phyloP scores from a whole-genome alignment of 345 rosid genomes.

The Erodium maritimum region DNA sequence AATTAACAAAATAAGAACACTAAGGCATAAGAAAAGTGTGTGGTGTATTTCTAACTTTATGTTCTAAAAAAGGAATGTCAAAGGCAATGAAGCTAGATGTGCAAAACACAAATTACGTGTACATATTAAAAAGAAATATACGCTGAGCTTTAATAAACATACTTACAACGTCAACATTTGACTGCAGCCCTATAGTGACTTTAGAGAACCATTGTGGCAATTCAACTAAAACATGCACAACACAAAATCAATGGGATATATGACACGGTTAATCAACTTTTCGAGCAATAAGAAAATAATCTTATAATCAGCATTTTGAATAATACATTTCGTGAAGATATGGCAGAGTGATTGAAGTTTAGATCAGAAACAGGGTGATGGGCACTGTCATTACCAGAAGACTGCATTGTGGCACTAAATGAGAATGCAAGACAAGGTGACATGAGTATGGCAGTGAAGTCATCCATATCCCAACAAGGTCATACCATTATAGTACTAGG shows the following conservation, averaged over 20 bases:
- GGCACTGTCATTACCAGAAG: background rate
- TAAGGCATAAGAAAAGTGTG: background rate
- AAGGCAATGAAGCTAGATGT: too few relatives aligned
- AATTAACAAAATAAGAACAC: background rate
- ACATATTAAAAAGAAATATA: background rate
- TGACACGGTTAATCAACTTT: background rate
- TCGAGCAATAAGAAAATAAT: background rate
- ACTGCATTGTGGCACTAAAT: background rate
- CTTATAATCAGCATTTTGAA: too few relatives aligned
- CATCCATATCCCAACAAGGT: background rate
- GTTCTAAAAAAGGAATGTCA: too few relatives aligned
- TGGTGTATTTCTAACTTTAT: background rate
- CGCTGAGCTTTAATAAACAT: conserved; percentile 6
- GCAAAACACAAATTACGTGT: too few relatives aligned
- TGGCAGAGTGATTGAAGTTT: too few relatives aligned
- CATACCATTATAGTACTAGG: background rate
- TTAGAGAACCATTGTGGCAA: conserved; percentile 92
- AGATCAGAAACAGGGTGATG: background rate
- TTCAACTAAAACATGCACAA: conserved; percentile 50
- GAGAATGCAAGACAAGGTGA: background rate
- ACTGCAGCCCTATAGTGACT: conserved; percentile 50
- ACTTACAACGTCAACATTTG: conserved; percentile 84
- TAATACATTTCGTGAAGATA: too few relatives aligned
- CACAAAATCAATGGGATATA: conserved; percentile 7
- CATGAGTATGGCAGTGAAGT: background rate